Base-by-base conservation (phyloP, 805 yeast genomes). In the Metschnikowia dekortorum region DNA sequence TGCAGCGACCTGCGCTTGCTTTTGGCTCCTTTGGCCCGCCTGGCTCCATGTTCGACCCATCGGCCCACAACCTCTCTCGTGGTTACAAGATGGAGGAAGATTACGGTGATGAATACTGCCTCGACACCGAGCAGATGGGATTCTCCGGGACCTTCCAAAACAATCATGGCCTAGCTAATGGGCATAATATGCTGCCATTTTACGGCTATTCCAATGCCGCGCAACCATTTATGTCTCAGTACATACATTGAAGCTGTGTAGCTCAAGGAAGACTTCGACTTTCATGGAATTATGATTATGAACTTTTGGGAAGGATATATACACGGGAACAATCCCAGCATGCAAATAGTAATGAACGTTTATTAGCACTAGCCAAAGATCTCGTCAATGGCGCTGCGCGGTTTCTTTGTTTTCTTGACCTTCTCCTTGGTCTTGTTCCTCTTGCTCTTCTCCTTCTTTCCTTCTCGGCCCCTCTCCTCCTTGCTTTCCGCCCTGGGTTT, bases 311-410 rank as follows among this genome's bases (percentile, higher is more conserved):
- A 42, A 42, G 45, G 45, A 33, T 29, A 42, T 42, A 42, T 32
- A 42, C 22, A 42, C 26, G 45, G 45, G 43, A 29, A 14, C 22
- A 39, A 11, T 13, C 45, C 38, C 38, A 31, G 45, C 37, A 33
- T 22, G 45, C 38, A 42, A 29, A 42, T 42, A 42, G 30, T 30
- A 43, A 34, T 34, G 35, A 38, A 39, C 30, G 35, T 51, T 39
- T 29, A 29, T 35, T 44, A 40, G 16, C 33, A 28, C 50, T 48
- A 81, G 1, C 89, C 89, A 67, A 87, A 87, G 13, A 88, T 87
- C 58, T 82, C 87, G 65, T 87, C 94, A 49, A 88, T 88, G 9
- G 83, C 84, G 42, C 76, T 75, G 53, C 69, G 78, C 47, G 74
- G 45, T 13, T 50, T 47, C 41, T 50, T 49, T 50, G 50, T 48